Evolutionary conservation across 495 filamentous ascomycete genomes (phyloP), one percentile per base, ranked within the genome.

Genomic region (Tuber calosporum): DNA sequence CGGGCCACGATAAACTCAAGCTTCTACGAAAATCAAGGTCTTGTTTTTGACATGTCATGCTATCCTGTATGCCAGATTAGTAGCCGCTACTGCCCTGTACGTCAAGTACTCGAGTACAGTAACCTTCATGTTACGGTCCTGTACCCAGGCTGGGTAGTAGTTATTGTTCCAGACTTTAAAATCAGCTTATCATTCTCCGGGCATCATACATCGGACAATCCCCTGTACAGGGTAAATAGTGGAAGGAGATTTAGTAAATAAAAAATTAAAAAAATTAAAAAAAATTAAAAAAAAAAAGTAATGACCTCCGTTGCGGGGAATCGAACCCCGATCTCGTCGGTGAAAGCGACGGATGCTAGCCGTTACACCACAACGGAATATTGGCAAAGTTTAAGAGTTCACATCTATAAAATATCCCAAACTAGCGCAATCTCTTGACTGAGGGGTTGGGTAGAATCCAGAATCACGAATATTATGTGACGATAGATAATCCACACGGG

Each of bases 291-390:
- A 34, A 34, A n/a, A 71, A 36, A 75, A 71, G 40, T 26, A 66
- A 75, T 36, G 30, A 22, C 36, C 76, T 74, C 77, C 75, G 75
- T 58, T 69, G 77, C 77, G 77, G 77, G 77, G 77, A 75, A 79
- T 79, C 58, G 77, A 79, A 79, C 77, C 77, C 77, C 77, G 77
- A 79, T 79, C 77, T 78, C 73, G 73, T 79, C 77, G 77, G 76
- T 77, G 75, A 77, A 77, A 77, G 75, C 75, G 74, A 77, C 74
- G 69, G 75, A 77, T 77, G 75, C 75, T 77, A 77, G 76, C 75
- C 75, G 74, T 77, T 77, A 77, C 75, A 77, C 75, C 75, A 77
- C 75, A 69, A 42, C 75, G 74, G 75, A 77, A 45, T 41, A 7
- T 70, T 4, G 4, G 4, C 1, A 34, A 19, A 0, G 1, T 4